Percentiles rank a stretch among this genome's conserved stretches.
Evolutionary conservation across 2,329 filamentous ascomycete genomes (phyloP).

Genomic region (Dothideomycetes sp.): DNA sequence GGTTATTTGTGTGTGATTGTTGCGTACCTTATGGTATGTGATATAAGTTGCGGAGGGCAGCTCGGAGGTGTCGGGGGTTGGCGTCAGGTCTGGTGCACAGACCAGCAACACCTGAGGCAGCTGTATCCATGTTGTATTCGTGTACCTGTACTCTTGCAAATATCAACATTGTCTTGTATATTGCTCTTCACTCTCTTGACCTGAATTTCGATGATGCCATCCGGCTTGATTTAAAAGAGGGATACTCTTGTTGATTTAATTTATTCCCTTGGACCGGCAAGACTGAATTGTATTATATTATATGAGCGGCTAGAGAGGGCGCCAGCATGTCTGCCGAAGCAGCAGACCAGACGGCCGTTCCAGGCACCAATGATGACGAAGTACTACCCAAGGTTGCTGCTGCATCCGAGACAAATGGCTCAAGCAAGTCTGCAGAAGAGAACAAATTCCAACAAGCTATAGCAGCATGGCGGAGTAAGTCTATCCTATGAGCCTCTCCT

Average conservation of each 20-base stretch:
- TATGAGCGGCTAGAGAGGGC: neutral
- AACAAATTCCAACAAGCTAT: slow-evolving; percentile 98
- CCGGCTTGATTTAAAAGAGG: too few species aligned
- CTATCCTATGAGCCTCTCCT: neutral
- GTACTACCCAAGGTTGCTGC: neutral
- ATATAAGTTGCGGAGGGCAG: too few species aligned
- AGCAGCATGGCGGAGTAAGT: slow-evolving; percentile 82
- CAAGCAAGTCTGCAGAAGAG: slow-evolving; percentile 39
- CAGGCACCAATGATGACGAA: slow-evolving; percentile 4
- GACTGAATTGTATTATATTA: neutral
- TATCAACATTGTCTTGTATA: too few species aligned
- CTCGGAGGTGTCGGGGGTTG: too few species aligned
- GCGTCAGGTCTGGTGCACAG: too few species aligned
- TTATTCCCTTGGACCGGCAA: too few species aligned
- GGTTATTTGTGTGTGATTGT: neutral
- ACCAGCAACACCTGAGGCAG: neutral
- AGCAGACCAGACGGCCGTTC: slow-evolving; percentile 6
- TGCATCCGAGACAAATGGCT: neutral
- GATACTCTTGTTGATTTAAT: too few species aligned
- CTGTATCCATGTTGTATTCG: neutral
- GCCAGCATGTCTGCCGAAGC: slow-evolving; percentile 9
- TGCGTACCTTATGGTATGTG: too few species aligned
- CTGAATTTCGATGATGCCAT: too few species aligned
- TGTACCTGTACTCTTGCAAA: too few species aligned
- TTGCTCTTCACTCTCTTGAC: too few species aligned